A percentile compares a stretch with the other conserved stretches of the same genome.
phyloP scores from a whole-genome alignment of 768 basidiomycete species.

The Collybiopsis confluens region DNA sequence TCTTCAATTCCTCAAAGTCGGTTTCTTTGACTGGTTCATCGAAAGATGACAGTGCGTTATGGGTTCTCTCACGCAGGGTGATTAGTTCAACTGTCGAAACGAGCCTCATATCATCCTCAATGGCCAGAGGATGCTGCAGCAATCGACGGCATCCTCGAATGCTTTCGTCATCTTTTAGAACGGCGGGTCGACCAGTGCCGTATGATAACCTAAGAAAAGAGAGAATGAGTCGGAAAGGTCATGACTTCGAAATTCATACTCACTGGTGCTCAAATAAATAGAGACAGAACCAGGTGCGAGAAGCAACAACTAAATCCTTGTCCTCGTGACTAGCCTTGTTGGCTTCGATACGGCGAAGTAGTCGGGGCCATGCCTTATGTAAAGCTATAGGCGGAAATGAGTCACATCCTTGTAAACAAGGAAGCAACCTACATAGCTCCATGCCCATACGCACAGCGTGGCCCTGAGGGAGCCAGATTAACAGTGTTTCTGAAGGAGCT shows the following conservation, averaged over 20 bases:
- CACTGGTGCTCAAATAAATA: slow-evolving; percentile 95
- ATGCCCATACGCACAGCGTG: slow-evolving; percentile 98
- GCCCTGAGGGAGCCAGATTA: slow-evolving; percentile 28
- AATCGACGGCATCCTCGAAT: slow-evolving; percentile 78
- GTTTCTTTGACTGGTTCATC: slow-evolving; percentile 70
- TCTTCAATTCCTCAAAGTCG: slow-evolving; percentile 66
- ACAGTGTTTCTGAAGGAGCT: no score
- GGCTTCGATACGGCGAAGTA: slow-evolving; percentile 73
- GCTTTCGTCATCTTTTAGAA: slow-evolving; percentile 89
- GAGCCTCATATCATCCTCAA: slow-evolving; percentile 91
- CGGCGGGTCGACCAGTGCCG: slow-evolving; percentile 90
- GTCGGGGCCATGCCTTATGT: slow-evolving; percentile 87
- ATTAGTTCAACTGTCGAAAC: slow-evolving; percentile 94
- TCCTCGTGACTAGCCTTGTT: slow-evolving; percentile 63
- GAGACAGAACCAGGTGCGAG: slow-evolving; percentile 90
- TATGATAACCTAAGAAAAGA: slow-evolving; percentile 72
- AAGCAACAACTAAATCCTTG: slow-evolving; percentile 72
- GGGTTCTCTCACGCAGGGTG: slow-evolving; percentile 81
- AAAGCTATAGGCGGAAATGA: slow-evolving; percentile 46
- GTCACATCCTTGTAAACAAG: slow-evolving; percentile 2
- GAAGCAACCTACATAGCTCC: slow-evolving; percentile 67
- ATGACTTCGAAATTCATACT: slow-evolving; percentile 23
- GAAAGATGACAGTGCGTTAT: slow-evolving; percentile 76
- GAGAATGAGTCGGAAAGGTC: neutral
- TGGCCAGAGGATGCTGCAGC: slow-evolving; percentile 81